A percentile compares a stretch with the other conserved stretches of the same genome.
Evolutionary conservation across 1,284 basidiomycete genomes (phyloP).

Genomic region (Rhodotorula mucilaginosa): DNA sequence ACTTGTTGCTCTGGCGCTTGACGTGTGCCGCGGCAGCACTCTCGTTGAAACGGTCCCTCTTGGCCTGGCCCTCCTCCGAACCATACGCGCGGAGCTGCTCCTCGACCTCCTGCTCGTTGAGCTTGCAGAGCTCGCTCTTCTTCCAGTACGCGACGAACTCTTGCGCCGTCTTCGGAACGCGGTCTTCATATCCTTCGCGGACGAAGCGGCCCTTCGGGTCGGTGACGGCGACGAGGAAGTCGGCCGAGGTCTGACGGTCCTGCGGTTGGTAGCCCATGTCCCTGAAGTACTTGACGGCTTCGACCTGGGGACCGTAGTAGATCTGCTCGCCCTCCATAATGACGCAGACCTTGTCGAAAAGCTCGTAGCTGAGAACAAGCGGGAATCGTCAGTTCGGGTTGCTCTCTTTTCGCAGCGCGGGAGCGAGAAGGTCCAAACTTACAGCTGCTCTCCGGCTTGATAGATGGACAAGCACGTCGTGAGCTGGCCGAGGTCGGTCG

Average conservation of each 20-base stretch:
- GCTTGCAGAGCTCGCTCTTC: constrained; percentile 36
- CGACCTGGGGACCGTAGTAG: constrained; percentile 70
- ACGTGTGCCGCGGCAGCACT: constrained; percentile 52
- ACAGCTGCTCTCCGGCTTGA: constrained; percentile 49
- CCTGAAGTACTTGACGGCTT: constrained; percentile 78
- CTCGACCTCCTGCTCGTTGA: constrained; percentile 14
- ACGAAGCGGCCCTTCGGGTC: constrained; percentile 51
- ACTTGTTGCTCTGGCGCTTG: constrained; percentile 53
- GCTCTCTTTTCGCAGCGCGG: too few relatives aligned
- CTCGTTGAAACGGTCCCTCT: constrained; percentile 50
- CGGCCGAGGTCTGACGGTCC: constrained; percentile 68
- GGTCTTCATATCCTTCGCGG: constrained; percentile 45
- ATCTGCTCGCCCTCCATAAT: constrained; percentile 63
- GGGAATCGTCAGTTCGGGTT: constrained; percentile 53
- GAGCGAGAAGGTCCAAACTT: not conserved
- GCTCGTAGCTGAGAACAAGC: constrained; percentile 41
- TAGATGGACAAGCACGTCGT: constrained; percentile 53
- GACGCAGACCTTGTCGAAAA: constrained; percentile 64
- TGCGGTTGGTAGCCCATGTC: constrained; percentile 66
- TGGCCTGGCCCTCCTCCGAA: constrained; percentile 44
- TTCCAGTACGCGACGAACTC: constrained; percentile 51
- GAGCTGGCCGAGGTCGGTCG: constrained; percentile 45
- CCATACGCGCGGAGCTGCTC: constrained; percentile 42
- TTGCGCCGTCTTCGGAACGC: constrained; percentile 58
- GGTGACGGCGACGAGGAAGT: constrained; percentile 53